Evolutionary conservation across 352 stramenopile species (phyloP), one percentile per base, ranked within the genome.

Genomic region (Pythium insidiosum): DNA sequence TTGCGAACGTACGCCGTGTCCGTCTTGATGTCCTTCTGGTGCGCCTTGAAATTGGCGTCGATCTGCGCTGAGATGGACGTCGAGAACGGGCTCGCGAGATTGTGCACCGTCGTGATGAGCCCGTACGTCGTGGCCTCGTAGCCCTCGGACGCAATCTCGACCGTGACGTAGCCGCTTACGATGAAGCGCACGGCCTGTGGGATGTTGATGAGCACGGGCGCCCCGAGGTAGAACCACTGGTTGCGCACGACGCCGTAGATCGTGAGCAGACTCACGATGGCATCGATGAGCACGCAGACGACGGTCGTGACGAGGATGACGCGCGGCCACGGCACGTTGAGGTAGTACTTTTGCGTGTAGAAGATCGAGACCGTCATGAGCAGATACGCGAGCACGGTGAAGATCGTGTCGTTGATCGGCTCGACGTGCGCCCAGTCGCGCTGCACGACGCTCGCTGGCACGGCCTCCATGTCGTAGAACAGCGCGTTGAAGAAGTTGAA

Each of bases 191-290:
- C 49, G 40, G 47, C 49, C 26, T 53, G 42, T 5, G 55, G 48
- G 22, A 63, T 43, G 29, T 53, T 47, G 18, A 36, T 42, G 15
- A 63, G 30, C n/a, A 63, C 35, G 6, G 55, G 55, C 11, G 49
- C 44, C 26, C 55, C 55, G 18, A 63, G 55, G 43, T 58, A 63
- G 43, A 63, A 63, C 55, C 55, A 63, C 44, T 63, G 48, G 41
- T 55, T 63, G 23, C 55, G 55, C 18, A 63, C 30, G 2, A 63
- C 29, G 37, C 54, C 43, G 34, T 49, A 58, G 43, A 63, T 55
- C 13, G 55, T 63, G 19, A 63, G 38, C 12, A 49, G 40, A 23
- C 40, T 55, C 38, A 50, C 43, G 35, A 50, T 19, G 19, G 49
- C 42, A 29, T 63, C 55, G n/a, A 63, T 45, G n/a, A 24, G 25